Evolutionary conservation across 169 alveolate species (phyloP), one percentile per base, ranked within the genome.

Genomic region (Babesia ovata): DNA sequence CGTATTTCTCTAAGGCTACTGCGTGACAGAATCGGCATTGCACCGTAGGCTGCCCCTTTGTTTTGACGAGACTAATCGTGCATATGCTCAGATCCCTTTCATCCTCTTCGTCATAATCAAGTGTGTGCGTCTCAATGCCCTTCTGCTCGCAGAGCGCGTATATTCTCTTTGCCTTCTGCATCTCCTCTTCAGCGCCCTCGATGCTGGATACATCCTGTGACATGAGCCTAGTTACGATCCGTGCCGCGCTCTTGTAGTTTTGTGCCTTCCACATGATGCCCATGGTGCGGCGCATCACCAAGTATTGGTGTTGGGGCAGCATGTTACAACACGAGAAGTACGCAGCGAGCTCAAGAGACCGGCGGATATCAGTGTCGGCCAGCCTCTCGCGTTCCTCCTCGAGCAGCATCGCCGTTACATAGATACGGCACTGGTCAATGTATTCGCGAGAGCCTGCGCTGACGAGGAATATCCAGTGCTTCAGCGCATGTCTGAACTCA

Each of bases 261-360:
- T 91, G 92, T 9, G 94, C 93, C 71, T 92, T 92, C 96, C 96
- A 92, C 45, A 92, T 91, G 39, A 92, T 78, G n/a, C 96, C 95
- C 92, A 92, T 90, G 17, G 94, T 92, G 50, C 95, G 88, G 44
- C 96, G 70, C 56, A 92, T 62, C 63, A 90, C 96, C 44, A 92
- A 60, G 62, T 91, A 92, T n/a, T 70, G 59, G 66, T 92, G 96
- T 9, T 91, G 84, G 45, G 91, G 89, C 49, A 88, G 91, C 77
- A 92, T 50, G 53, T 90, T 71, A 28, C 94, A 91, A 67, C 94
- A 91, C 11, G 96, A 73, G 76, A 92, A 90, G 65, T 91, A 91
- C 14, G 95, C 93, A 63, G 92, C 93, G 22, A 92, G 85, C 74
- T 92, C 94, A 22, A 92, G 84, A 54, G 92, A 86, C 39, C 96